phyloP scores from a whole-genome alignment of 176 grass and related monocot species.

The Typha latifolia region DNA sequence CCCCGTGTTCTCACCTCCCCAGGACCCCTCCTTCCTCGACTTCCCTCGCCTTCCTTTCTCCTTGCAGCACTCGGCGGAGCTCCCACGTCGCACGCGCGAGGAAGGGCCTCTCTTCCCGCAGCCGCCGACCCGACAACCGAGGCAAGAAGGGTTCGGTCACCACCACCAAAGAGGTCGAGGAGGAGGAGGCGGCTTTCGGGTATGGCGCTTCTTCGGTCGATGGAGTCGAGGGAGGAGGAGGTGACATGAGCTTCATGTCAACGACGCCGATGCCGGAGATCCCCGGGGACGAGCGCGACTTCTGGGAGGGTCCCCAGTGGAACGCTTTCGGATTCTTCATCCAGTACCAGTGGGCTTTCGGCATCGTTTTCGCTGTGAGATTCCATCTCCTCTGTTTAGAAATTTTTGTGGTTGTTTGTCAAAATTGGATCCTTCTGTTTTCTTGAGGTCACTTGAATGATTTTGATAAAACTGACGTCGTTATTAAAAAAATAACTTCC shows the following conservation, averaged over 20 bases:
- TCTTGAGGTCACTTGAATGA: no score
- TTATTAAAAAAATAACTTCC: no score
- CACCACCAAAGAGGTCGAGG: slow-evolving; percentile 26
- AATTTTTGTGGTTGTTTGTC: no score
- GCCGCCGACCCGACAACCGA: slow-evolving; percentile 69
- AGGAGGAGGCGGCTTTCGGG: not conserved
- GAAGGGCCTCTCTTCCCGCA: slow-evolving; percentile 76
- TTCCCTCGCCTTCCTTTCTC: slow-evolving; percentile 8
- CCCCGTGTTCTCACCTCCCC: not conserved
- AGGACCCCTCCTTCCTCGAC: not conserved
- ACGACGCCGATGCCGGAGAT: slow-evolving; percentile 71
- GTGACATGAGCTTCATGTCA: slow-evolving; percentile 39
- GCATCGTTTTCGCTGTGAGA: slow-evolving; percentile 72
- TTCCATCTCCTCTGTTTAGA: not conserved
- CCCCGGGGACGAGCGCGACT: slow-evolving; percentile 40
- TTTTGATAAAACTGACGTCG: no score
- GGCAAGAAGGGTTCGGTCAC: slow-evolving; percentile 51
- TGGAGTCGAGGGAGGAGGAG: not conserved
- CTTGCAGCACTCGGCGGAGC: not conserved
- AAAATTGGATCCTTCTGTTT: no score
- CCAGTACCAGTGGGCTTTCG: slow-evolving; percentile 89
- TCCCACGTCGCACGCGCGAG: slow-evolving; percentile 48
- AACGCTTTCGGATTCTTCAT: slow-evolving; percentile 68
- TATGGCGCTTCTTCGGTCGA: no score
- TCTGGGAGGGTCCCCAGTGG: slow-evolving; percentile 69